phyloP scores from a whole-genome alignment of 2,329 filamentous ascomycete genomes.

The Alternaria novae-zelandiae region DNA sequence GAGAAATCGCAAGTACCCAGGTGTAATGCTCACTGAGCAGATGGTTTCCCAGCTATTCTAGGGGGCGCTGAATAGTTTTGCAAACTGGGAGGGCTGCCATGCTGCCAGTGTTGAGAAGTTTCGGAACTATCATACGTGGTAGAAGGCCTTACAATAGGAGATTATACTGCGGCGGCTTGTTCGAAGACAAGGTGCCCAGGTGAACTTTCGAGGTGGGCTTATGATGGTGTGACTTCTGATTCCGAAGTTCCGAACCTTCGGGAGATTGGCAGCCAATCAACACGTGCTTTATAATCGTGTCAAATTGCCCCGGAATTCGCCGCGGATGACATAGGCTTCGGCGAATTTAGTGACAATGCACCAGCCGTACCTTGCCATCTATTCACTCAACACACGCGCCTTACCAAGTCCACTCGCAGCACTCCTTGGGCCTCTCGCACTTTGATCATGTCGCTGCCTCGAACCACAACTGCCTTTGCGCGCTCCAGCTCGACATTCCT shows the following conservation, averaged over 20 bases:
- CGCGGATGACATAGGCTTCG: constrained; percentile 35
- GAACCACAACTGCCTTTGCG: constrained; percentile 31
- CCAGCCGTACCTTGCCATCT: constrained; percentile 14
- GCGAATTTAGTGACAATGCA: constrained; percentile 27
- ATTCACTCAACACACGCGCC: constrained; percentile 9
- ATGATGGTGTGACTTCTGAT: not conserved
- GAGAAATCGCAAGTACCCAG: not conserved
- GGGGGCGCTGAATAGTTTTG: too few relatives aligned
- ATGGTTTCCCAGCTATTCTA: too few relatives aligned
- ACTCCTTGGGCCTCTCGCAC: not conserved
- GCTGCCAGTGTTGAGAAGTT: too few relatives aligned
- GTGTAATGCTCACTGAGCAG: too few relatives aligned
- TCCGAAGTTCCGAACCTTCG: constrained; percentile 15
- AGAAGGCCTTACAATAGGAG: too few relatives aligned
- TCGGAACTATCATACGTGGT: too few relatives aligned
- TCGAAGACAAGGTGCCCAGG: not conserved
- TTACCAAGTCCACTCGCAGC: constrained; percentile 1
- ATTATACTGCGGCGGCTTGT: not conserved
- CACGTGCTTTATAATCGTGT: constrained; percentile 24
- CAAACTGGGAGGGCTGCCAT: too few relatives aligned
- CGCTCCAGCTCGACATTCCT: constrained; percentile 30
- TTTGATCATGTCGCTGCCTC: constrained; percentile 42
- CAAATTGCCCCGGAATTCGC: constrained; percentile 21
- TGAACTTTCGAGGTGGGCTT: not conserved
- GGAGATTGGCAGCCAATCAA: constrained; percentile 19